Evolutionary conservation across 1,284 basidiomycete species (phyloP).

Genomic region (Cryptococcus sp.): DNA sequence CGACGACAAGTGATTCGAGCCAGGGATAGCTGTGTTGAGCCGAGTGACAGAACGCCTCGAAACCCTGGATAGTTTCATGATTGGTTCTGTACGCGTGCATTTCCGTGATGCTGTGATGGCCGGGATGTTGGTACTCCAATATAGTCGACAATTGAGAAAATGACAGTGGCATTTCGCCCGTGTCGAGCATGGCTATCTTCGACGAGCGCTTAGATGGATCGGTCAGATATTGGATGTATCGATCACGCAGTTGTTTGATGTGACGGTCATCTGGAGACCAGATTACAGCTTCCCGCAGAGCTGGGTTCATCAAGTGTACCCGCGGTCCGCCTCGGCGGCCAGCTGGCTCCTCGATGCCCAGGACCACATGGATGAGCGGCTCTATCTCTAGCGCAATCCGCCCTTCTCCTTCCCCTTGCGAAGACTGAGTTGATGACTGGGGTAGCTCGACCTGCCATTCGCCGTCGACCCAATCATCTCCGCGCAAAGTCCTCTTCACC

Average conservation of each 20-base stretch:
- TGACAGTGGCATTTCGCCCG: background rate
- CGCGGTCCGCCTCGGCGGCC: too few species aligned
- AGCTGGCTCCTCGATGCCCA: too few species aligned
- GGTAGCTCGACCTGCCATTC: too few species aligned
- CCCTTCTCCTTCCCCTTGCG: too few species aligned
- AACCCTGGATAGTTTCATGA: background rate
- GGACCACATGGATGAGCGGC: too few species aligned
- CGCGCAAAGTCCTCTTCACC: too few species aligned
- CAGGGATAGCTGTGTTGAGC: background rate
- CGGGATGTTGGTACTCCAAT: background rate
- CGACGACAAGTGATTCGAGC: background rate
- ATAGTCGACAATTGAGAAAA: background rate
- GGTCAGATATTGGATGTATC: slow-evolving; percentile 1
- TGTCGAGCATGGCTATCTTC: background rate
- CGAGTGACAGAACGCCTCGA: slow-evolving; percentile 7
- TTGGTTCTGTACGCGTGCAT: background rate
- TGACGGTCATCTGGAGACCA: too few species aligned
- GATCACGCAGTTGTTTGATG: background rate
- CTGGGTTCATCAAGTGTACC: background rate
- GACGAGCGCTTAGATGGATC: background rate
- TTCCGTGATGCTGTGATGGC: background rate
- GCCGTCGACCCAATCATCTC: too few species aligned
- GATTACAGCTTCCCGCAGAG: background rate
- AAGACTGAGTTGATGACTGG: too few species aligned
- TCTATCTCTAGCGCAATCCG: too few species aligned